These are phyloP conservation scores for Boletus insuetus DNA, from an alignment of 768 basidiomycete species.

Conservation along the genomic window DNA sequence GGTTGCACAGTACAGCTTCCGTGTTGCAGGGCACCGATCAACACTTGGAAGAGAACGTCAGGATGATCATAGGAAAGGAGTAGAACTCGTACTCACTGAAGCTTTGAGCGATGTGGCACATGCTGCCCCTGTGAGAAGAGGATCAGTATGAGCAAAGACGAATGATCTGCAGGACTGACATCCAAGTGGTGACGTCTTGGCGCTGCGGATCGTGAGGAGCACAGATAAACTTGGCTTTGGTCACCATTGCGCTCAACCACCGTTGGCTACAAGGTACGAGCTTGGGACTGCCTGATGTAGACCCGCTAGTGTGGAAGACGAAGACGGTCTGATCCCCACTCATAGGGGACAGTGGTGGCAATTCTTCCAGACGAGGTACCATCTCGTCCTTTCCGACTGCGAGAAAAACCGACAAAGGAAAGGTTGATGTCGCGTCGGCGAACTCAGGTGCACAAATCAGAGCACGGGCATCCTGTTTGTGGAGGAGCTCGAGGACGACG, in stretches of 20 bases:
- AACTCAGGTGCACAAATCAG: constrained; percentile 65
- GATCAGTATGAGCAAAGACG: constrained; percentile 28
- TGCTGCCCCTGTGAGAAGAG: constrained; percentile 61
- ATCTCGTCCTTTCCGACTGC: constrained; percentile 41
- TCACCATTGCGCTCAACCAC: constrained; percentile 60
- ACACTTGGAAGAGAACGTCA: constrained; percentile 39
- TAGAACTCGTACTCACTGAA: constrained; percentile 53
- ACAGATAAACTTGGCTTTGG: constrained; percentile 57
- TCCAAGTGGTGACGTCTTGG: constrained; percentile 70
- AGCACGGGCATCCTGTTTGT: constrained; percentile 58
- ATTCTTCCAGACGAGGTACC: constrained; percentile 34
- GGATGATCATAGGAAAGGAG: constrained; percentile 22
- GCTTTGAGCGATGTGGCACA: constrained; percentile 79
- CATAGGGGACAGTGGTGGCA: constrained; percentile 43
- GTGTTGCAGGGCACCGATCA: constrained; percentile 68
- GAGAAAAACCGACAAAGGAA: constrained; percentile 49
- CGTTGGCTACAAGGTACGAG: constrained; percentile 68
- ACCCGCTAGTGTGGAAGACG: constrained; percentile 80
- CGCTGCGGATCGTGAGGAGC: constrained; percentile 46
- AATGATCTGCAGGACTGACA: constrained; percentile 46
- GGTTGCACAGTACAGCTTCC: constrained; percentile 74
- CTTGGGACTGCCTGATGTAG: constrained; percentile 81
- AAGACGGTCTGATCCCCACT: constrained; percentile 48
- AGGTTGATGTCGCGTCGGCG: constrained; percentile 38
- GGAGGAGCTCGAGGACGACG: constrained; percentile 68